Conservation (phyloP, 352 stramenopile species). For the Pythium oligandrum region DNA sequence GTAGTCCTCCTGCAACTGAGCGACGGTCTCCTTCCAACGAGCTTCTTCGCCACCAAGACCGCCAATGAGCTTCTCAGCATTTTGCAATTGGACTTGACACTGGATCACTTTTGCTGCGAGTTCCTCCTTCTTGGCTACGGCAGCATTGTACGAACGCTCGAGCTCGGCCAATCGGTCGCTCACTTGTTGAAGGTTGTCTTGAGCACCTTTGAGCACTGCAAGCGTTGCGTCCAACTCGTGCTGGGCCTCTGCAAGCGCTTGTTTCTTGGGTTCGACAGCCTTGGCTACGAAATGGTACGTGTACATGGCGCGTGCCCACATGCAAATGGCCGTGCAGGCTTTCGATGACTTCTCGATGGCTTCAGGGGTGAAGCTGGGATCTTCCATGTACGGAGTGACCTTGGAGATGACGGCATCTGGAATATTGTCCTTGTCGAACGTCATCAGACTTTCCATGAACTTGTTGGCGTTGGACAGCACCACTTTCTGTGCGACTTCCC, state of each 20-base stretch:
- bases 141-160: constrained; percentile 79
- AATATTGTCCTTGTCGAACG: constrained; percentile 94
- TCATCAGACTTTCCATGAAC: constrained; percentile 86
- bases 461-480: constrained; percentile 91
- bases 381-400: constrained; percentile 81
- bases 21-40: constrained; percentile 80
- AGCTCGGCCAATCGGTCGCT: constrained; percentile 81
- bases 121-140: constrained; percentile 89
- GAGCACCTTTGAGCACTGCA: constrained; percentile 35
- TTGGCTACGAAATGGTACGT: constrained; percentile 85
- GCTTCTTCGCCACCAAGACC: constrained; percentile 80
- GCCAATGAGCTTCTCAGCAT: constrained; percentile 82
- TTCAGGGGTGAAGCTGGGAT: constrained; percentile 88
- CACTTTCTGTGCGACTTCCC: constrained; percentile 86
- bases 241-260: constrained; percentile 50
- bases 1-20: constrained; percentile 70
- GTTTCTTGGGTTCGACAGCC: constrained; percentile 73
- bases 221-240: constrained; percentile 54
- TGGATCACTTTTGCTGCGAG: constrained; percentile 85
- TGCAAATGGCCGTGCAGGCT: constrained; percentile 89
- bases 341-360: constrained; percentile 91
- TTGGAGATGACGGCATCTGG: constrained; percentile 84
- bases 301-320: constrained; percentile 84
- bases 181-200: constrained; percentile 77
- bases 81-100: constrained; percentile 87